Conservation (phyloP, 805 yeast genomes). For the Clavispora vitiphila region DNA sequence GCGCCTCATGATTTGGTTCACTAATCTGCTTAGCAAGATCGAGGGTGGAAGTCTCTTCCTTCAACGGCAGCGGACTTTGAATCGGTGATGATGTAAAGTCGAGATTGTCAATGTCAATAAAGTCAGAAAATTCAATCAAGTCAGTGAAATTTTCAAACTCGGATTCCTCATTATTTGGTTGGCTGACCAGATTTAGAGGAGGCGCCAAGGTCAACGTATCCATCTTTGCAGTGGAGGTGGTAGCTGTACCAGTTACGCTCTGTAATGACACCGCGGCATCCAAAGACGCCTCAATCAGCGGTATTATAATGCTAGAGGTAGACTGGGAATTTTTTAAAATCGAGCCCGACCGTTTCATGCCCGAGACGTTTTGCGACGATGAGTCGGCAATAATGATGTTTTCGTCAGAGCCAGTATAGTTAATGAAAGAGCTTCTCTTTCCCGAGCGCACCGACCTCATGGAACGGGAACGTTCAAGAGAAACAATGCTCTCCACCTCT, state of each 20-base stretch:
- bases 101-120: constrained; percentile 35
- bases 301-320: constrained; percentile 14
- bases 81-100: constrained; percentile 23
- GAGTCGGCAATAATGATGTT: constrained; percentile 27
- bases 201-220: background rate
- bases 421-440: constrained; percentile 33
- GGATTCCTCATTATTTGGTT: constrained; percentile 1
- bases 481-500: constrained; percentile 72
- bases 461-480: constrained; percentile 61
- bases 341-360: constrained; percentile 31
- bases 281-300: constrained; percentile 8
- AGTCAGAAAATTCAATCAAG: constrained; percentile 39
- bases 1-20: too few species aligned
- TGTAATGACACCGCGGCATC: background rate
- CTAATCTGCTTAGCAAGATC: too few species aligned
- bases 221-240: background rate
- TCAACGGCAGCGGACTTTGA: background rate
- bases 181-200: background rate
- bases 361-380: constrained; percentile 11
- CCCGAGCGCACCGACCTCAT: constrained; percentile 46
- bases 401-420: constrained; percentile 38
- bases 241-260: background rate
- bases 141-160: constrained; percentile 20
- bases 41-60: too few species aligned
- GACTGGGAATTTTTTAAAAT: constrained; percentile 34